Base-by-base conservation (phyloP, 2,329 filamentous ascomycete genomes). In the Metarhizium anisopliae region DNA sequence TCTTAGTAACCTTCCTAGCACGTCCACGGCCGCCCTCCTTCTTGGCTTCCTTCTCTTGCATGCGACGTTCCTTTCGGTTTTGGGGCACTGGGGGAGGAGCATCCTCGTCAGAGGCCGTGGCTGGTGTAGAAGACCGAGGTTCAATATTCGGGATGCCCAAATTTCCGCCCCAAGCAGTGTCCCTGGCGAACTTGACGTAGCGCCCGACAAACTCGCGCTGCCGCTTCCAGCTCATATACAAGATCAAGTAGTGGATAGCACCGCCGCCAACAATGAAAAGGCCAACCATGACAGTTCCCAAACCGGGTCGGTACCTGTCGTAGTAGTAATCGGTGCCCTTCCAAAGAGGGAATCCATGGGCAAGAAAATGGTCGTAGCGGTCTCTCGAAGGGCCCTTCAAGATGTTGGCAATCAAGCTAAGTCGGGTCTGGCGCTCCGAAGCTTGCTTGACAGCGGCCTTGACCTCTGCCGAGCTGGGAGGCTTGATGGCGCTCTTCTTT, bases 241-340 rank as follows among this genome's bases (percentile, higher is more conserved):
- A 78, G 16, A 87, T 86, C 52, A 89, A 76, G 74, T 96, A 99
- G 75, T 99, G 94, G 42, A 89, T 86, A 35, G 78, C 89, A 60
- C 94, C 94, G 56, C 92, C 93, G 53, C 88, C 83, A 53, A 90
- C 82, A 59, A 96, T 70, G 71, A 97, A 90, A 45, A 95, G 74
- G 51, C 93, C 92, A 30, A 86, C 59, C 53, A 97, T 72, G 50
- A 96, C 94, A 14, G 89, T 89, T 57, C 90, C 90, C 49, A 97
- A 77, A 8, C 94, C 94, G 2, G 94, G 94, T 20, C 94, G 84
- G 80, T 93, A 96, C 56, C 94, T 86, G 65, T 85, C 85, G 77
- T 99, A 99, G 80, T 97, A 99, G 81, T 99, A 99, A 59, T 94
- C 93, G 49, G 93, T 96, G 57, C 94, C 94, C 76, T 93, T 92